Evolutionary conservation across 345 rosid genomes (phyloP).

Genomic region (Reutealis trisperma): DNA sequence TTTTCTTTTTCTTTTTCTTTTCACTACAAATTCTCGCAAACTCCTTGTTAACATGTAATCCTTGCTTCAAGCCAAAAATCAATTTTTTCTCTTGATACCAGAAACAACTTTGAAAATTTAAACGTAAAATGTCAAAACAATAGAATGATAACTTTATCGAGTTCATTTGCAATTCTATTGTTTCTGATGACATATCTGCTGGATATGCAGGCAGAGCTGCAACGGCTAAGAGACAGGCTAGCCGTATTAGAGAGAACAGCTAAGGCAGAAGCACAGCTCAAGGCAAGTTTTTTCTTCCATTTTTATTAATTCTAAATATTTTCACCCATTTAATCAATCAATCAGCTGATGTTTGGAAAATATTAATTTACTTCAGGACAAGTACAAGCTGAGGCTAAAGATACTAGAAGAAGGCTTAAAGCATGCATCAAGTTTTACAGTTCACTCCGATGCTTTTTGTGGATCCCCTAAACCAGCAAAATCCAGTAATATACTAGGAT

Average conservation of each 20-base stretch:
- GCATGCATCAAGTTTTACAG: slow-evolving; percentile 31
- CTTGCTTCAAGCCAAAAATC: too few relatives aligned
- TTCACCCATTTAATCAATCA: background rate
- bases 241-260: slow-evolving; percentile 79
- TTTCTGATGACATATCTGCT: background rate
- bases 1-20: background rate
- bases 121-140: too few relatives aligned
- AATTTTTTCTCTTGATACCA: too few relatives aligned
- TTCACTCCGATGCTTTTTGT: slow-evolving; percentile 4
- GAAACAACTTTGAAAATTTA: too few relatives aligned
- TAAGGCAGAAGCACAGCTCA: slow-evolving; percentile 85
- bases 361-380: slow-evolving; percentile 54
- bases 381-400: slow-evolving; percentile 69
- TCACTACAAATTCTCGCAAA: background rate
- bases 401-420: slow-evolving; percentile 78
- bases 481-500: slow-evolving; percentile 63
- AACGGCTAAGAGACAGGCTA: slow-evolving; percentile 73
- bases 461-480: slow-evolving; percentile 45
- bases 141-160: background rate
- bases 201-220: slow-evolving; percentile 76
- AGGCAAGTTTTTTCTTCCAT: slow-evolving; percentile 44
- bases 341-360: background rate
- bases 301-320: too few relatives aligned
- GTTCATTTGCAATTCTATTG: background rate
- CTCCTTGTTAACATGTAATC: too few relatives aligned